Evolutionary conservation across 1,139 yeast genomes (phyloP), one percentile per base, ranked within the genome.

Genomic region (Magnusiomyces magnusii): DNA sequence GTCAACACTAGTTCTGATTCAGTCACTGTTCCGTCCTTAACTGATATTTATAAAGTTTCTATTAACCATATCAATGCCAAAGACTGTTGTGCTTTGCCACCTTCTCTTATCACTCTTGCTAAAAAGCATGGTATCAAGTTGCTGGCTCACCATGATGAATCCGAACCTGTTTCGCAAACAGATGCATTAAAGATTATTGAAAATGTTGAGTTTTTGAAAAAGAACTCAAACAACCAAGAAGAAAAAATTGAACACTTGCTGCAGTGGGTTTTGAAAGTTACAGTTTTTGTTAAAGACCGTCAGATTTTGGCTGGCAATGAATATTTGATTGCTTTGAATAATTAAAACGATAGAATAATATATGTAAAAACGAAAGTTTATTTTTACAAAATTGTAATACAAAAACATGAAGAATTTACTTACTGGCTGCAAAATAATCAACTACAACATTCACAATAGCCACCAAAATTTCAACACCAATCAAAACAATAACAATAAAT

Each of bases 391-490:
- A 2, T 21, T 51, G 54, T n/a, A 21, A 25, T 36, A 21, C 23
- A 52, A 24, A 31, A 27, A 31, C 50, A 21, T 27, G 54, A 27
- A 31, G 9, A 3, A n/a, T 23, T 21, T 23, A 36, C 24, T 24
- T 52, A 23, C 23, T 21, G 10, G 58, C 44, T 7, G 58, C 58
- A 47, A 52, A 51, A 34, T 34, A 56, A 24, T 56, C 58, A 17
- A 56, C 58, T 31, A 47, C 55, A 47, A 56, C 53, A 68, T 92
- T 93, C 55, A 92, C 78, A 17, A 92, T 78, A 54, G 97, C 93
- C 9, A 93, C 96, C 58, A 92, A 73, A 10, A 93, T 96, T 73
- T 92, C 96, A 5, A 90, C 95, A 1, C 93, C 96, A 63, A 93
- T 95, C 59, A 93, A 76, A n/a, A 92, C 85, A 61, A 93, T 92